phyloP scores from a whole-genome alignment of 768 basidiomycete species.

The Mycena filopes region DNA sequence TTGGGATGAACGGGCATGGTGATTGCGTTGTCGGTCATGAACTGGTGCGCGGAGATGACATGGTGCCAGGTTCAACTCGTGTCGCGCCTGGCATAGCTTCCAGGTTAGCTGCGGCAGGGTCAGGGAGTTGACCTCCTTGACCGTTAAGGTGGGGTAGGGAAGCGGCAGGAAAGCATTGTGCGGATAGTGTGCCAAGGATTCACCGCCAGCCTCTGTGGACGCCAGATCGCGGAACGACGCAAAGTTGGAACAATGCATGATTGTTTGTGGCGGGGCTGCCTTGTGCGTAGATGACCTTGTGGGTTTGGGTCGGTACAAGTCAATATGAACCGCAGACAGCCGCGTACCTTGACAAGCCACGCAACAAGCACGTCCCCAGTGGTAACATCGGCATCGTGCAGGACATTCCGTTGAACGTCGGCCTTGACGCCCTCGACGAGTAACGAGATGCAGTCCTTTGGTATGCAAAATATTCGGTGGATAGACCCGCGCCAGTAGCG shows the following conservation, averaged over 20 bases:
- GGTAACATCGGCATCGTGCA: conserved; percentile 34
- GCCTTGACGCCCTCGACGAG: conserved; percentile 45
- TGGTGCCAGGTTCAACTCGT: conserved; percentile 36
- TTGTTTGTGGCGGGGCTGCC: conserved; percentile 42
- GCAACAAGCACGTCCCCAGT: conserved; percentile 54
- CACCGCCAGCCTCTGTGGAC: conserved; percentile 31
- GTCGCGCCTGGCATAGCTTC: conserved; percentile 35
- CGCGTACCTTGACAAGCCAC: conserved; percentile 52
- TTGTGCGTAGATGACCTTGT: conserved; percentile 48
- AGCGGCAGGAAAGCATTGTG: conserved; percentile 54
- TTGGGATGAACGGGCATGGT: conserved; percentile 47
- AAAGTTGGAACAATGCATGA: conserved; percentile 50
- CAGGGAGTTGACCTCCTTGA: conserved; percentile 44
- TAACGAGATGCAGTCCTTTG: conserved; percentile 39
- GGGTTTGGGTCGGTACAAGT: background rate
- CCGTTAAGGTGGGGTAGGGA: conserved; percentile 52
- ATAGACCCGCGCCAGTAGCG: conserved; percentile 50
- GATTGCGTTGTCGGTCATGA: conserved; percentile 36
- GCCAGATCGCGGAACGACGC: conserved; percentile 49
- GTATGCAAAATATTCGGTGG: conserved; percentile 46
- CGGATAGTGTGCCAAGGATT: conserved; percentile 40
- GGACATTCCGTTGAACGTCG: conserved; percentile 36
- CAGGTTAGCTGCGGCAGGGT: conserved; percentile 43
- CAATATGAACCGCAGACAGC: background rate
- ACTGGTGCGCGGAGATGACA: conserved; percentile 43